Evolutionary conservation across 192 early-diverging fungal species (phyloP), one percentile per base, ranked within the genome.

Genomic region (Backusella mclennaniae): DNA sequence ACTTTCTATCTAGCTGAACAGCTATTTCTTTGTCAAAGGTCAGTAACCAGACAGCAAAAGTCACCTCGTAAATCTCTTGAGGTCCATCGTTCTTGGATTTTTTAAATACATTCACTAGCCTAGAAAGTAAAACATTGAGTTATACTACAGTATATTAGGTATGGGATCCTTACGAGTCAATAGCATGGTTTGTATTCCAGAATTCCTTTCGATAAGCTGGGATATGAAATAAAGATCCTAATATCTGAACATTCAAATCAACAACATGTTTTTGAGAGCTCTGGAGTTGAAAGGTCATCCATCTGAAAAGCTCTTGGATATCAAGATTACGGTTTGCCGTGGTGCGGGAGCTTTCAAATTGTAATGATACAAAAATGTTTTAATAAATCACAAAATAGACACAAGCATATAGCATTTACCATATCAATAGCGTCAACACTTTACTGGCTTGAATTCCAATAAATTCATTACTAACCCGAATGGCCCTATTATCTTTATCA

Each of bases 1-100:
- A 94, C 75, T 86, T 88, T 53, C 93, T 83, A 77, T 93, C 86
- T n/a, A 99, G 78, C 35, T 93, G 83, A 21, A 79, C 84, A 2
- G 94, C 91, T 15, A 96, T 83, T 23, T 87, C 85, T 26, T 72
- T 53, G 36, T 93, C 88, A 84, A 96, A 98, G 6, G 93, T 93
- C 75, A 98, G 82, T 56, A 96, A 81, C 97, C 97, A 99, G 53
- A 99, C 71, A 79, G 87, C 93, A 77, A 95, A 98, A 36, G 96
- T 90, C 44, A 93, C 89, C 77, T 97, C 96, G 79, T 99, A 99
- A 78, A 96, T 93, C 87, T 95, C 95, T 85, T 99, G 97, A 41
- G 96, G 91, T 11, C 83, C 87, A 26, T 88, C 84, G 1, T 85
- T 78, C 9, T 83, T 83, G 15, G 77, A 33, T 31, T 42, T 84